These are phyloP conservation scores for Venturia aucupariae DNA, from an alignment of 2,329 filamentous ascomycete species.

Conservation along the genomic window DNA sequence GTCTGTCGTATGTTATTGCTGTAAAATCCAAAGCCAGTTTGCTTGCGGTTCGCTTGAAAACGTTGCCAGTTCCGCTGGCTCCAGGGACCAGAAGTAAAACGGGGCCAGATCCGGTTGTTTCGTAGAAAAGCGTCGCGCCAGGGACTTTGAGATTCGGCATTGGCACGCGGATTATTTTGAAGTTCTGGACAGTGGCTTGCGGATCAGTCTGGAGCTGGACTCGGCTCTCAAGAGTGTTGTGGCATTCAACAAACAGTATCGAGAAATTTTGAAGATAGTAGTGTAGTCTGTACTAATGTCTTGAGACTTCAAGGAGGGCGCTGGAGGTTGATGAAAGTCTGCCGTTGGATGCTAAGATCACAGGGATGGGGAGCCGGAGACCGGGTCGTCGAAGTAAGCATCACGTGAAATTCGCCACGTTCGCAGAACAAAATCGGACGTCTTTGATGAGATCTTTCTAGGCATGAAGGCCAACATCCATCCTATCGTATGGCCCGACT, in stretches of 20 bases:
- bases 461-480: too few species aligned
- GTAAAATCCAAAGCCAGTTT: slow-evolving; percentile 21
- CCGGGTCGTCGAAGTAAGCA: too few species aligned
- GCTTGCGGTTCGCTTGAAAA: slow-evolving; percentile 21
- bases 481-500: too few species aligned
- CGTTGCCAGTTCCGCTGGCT: slow-evolving; percentile 22
- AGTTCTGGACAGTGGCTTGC: not conserved
- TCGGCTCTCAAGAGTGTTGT: not conserved
- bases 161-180: not conserved
- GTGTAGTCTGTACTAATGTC: not conserved
- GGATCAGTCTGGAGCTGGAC: not conserved
- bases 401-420: too few species aligned
- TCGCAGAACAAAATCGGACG: too few species aligned
- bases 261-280: not conserved
- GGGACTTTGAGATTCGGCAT: slow-evolving; percentile 20
- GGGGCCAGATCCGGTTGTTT: slow-evolving; percentile 23
- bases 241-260: not conserved
- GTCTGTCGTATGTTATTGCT: slow-evolving; percentile 25
- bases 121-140: slow-evolving; percentile 24
- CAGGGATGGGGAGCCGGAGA: not conserved
- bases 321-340: not conserved
- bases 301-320: too few species aligned
- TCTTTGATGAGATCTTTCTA: too few species aligned
- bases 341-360: not conserved
- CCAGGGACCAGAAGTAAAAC: slow-evolving; percentile 26